Evolutionary conservation across 2,329 filamentous ascomycete genomes (phyloP).

Genomic region (Pseudogymnoascus sp.): DNA sequence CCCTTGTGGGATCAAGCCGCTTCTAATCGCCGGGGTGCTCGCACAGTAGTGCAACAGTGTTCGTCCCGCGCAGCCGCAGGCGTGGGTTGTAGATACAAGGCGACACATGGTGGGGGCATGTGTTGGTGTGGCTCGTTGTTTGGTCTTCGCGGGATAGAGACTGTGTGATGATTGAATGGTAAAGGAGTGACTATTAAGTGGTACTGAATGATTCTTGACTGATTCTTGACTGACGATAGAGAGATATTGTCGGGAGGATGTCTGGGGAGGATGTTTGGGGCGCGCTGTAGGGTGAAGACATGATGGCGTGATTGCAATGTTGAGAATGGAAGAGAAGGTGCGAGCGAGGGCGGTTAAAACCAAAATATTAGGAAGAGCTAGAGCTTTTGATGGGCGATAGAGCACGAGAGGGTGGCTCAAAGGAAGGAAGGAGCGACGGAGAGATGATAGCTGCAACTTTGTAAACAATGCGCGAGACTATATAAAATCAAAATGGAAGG

Average conservation of each 20-base stretch:
- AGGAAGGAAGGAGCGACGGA: background rate
- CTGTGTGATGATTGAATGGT: background rate
- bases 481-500: background rate
- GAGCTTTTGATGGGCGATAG: background rate
- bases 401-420: background rate
- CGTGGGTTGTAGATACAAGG: background rate
- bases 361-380: background rate
- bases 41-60: background rate
- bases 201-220: background rate
- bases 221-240: background rate
- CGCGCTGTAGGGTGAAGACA: too few relatives aligned
- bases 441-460: background rate
- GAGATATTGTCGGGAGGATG: background rate
- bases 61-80: background rate
- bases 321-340: background rate
- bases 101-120: background rate
- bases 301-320: background rate
- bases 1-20: background rate
- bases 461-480: background rate
- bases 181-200: too few relatives aligned
- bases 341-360: background rate
- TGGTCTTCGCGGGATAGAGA: background rate
- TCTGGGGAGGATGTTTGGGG: background rate
- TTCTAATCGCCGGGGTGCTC: too few relatives aligned
- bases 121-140: background rate